Evolutionary conservation across 2,329 filamentous ascomycete genomes (phyloP).

Genomic region (Dothideomycetes sp.): DNA sequence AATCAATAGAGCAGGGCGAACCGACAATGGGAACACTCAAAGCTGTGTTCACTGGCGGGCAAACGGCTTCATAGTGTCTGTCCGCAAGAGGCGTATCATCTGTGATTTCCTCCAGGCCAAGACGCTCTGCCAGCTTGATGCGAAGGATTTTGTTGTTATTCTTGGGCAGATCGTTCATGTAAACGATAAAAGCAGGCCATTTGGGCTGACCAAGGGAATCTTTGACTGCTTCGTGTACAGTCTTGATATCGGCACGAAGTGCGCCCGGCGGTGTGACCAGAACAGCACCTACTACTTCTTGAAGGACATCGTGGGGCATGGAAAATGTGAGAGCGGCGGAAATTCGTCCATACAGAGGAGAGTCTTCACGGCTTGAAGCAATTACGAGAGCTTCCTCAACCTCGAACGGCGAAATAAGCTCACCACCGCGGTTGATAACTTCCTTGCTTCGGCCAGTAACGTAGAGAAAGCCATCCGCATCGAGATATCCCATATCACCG

Average conservation of each 20-base stretch:
- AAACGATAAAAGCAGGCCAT: conserved; percentile 40
- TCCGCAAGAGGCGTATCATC: conserved; percentile 33
- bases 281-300: conserved; percentile 45
- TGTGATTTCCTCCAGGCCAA: conserved; percentile 33
- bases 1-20: conserved; percentile 17
- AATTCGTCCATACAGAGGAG: conserved; percentile 36
- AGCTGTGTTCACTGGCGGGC: conserved; percentile 37
- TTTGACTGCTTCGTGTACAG: conserved; percentile 37
- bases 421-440: conserved; percentile 47
- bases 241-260: conserved; percentile 37
- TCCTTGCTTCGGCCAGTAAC: conserved; percentile 47
- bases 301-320: conserved; percentile 39
- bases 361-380: conserved; percentile 30
- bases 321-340: conserved; percentile 44
- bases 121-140: conserved; percentile 39
- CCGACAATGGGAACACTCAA: conserved; percentile 32
- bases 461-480: conserved; percentile 40
- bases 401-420: conserved; percentile 49
- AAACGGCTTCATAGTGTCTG: conserved; percentile 40
- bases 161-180: conserved; percentile 45
- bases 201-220: conserved; percentile 42
- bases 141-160: conserved; percentile 51
- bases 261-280: conserved; percentile 36
- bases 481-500: conserved; percentile 43
- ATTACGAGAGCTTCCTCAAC: conserved; percentile 46